Evolutionary conservation across 352 stramenopile genomes (phyloP), one percentile per base, ranked within the genome.

Genomic region (Globisporangium solare): DNA sequence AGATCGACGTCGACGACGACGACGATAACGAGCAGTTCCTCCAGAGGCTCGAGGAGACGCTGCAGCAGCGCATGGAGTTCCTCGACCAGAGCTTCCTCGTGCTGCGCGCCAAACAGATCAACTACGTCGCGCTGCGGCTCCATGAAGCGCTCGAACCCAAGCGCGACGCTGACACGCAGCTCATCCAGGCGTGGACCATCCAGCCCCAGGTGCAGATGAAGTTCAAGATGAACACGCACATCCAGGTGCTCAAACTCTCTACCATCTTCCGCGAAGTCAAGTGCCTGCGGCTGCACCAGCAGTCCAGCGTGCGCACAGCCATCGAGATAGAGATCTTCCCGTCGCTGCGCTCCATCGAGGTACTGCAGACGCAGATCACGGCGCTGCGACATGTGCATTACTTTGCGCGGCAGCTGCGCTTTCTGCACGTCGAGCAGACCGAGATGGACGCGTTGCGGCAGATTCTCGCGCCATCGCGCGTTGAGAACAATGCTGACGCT

Each of bases 171-270:
- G 76, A 90, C 42, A 92, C 80, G 27, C 54, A 63, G 15, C 48
- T 90, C 10, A 69, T 92, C 14, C 71, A 92, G 59, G 77, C 79
- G 1, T 90, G 79, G 79, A 90, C 79, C 6, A 89, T 93, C 56
- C 80, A 90, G 61, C 78, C 76, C 24, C 79, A 87, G 58, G 56
- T 61, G 14, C 64, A 71, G 42, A 59, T 75, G 22, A 83, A 81
- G 54, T 68, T 83, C 58, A 91, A 92, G 63, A 71, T 85, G 56
- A 84, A 72, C 58, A 80, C 76, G 40, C 83, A 95, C 59, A 73
- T 95, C 40, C 79, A 89, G 58, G 81, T 95, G 60, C 80, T 95
- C 60, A 95, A 95, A 52, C 73, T 95, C 46, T 93, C 83, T 14
- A 95, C 86, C 14, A 89, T 92, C 8, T 65, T 95, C 37, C 71